A percentile compares a stretch with the other conserved stretches of the same genome.
These are phyloP conservation scores for Hygrocybe punicea DNA, from an alignment of 768 basidiomycete species.

Conservation along the genomic window DNA sequence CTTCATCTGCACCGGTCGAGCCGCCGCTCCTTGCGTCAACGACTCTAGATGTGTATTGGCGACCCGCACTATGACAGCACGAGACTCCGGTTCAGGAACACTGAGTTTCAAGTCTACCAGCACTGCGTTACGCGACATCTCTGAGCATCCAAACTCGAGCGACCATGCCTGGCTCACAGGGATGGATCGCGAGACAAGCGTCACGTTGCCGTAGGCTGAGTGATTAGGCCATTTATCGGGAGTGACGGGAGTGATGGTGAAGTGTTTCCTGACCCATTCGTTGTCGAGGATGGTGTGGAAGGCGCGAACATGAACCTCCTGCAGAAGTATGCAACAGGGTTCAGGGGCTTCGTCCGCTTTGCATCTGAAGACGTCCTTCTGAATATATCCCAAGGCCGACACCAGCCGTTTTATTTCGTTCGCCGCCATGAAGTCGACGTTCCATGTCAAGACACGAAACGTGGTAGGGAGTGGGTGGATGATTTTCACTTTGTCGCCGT, in stretches of 20 bases:
- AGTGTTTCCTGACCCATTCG: constrained; percentile 61
- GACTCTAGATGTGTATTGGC: constrained; percentile 78
- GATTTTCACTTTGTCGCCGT: constrained; percentile 28
- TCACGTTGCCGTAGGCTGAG: constrained; percentile 62
- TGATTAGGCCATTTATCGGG: constrained; percentile 51
- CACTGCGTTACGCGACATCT: constrained; percentile 53
- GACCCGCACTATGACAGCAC: constrained; percentile 50
- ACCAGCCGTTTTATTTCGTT: constrained; percentile 43
- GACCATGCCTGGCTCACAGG: constrained; percentile 48
- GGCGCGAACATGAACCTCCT: constrained; percentile 54
- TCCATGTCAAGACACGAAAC: constrained; percentile 68
- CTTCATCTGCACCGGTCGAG: constrained; percentile 50
- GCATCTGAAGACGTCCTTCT: constrained; percentile 49
- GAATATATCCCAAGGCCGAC: constrained; percentile 52
- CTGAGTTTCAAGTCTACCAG: constrained; percentile 54
- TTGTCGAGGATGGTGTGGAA: constrained; percentile 50
- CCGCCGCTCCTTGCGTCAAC: constrained; percentile 39
- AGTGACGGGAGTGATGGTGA: constrained; percentile 54
- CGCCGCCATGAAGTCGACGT: constrained; percentile 50
- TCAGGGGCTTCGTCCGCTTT: constrained; percentile 45
- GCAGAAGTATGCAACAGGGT: constrained; percentile 64
- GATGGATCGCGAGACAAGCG: constrained; percentile 58
- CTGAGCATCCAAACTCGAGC: constrained; percentile 51
- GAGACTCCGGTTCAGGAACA: constrained; percentile 31
- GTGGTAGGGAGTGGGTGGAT: constrained; percentile 39